Base-by-base conservation (phyloP, 31 red algal genomes). In the Asparagopsis taxiformis region DNA sequence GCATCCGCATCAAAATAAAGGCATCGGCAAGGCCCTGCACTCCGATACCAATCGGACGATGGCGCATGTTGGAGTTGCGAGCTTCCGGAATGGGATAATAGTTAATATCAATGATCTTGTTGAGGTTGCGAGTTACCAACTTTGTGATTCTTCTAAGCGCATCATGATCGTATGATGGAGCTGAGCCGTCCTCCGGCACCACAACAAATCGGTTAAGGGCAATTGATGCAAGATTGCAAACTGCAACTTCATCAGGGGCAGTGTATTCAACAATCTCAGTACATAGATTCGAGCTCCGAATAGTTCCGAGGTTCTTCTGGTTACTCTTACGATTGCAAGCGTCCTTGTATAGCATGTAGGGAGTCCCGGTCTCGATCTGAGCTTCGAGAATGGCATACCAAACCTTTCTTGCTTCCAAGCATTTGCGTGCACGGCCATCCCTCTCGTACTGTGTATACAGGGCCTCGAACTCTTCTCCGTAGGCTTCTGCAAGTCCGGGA, bases 321-420 rank as follows among this genome's bases (percentile, higher is more conserved):
- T 91, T 91, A 33, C 71, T 68, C 56, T 91, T 91, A 3, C 59
- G 22, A 62, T 91, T 91, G 88, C 71, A 79, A 21, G 70, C 70
- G 39, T 91, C 88, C 81, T 91, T 91, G 44, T 86, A 91, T 11
- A 86, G 50, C 82, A 91, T 91, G 56, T 86, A 91, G 26, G 80
- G 80, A 23, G 58, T 88, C 1, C 88, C 88, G 22, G 88, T 91
- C 64, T 91, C 80, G 19, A 86, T 86, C 64, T 86, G 80, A 39
- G 80, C 33, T 31, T 77, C 80, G n/a, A 91, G 66, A 30, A 91
- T 87, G 21, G 70, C 46, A 65, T 86, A 86, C 79, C 80, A 91
- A 31, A 91, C 46, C 25, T 91, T 78, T 29, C 88, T 46, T 32
- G 88, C 88, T n/a, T 22, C 30, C 11, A 91, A 16, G 2, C 37